phyloP scores from a whole-genome alignment of 495 filamentous ascomycete genomes.

The Eremomyces bilateralis region DNA sequence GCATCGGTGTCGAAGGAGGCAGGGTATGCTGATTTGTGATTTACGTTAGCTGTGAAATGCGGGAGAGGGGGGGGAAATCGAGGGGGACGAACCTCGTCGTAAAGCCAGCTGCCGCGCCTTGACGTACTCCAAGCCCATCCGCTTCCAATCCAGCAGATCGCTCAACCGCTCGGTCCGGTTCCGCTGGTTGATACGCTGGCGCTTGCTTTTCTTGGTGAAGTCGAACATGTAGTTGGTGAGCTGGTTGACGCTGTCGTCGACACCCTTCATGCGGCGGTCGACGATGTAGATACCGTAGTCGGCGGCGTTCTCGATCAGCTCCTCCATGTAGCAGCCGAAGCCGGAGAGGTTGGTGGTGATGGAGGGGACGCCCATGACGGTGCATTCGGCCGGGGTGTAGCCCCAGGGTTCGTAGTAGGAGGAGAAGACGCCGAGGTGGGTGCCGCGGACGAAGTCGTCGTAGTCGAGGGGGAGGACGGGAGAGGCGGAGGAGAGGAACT shows the following conservation, averaged over 20 bases:
- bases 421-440: slow-evolving; percentile 82
- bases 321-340: slow-evolving; percentile 99
- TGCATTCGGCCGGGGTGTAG: slow-evolving; percentile 95
- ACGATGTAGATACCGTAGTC: slow-evolving; percentile 99
- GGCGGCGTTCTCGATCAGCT: slow-evolving; percentile 89
- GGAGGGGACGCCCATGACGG: slow-evolving; percentile 95
- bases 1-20: slow-evolving; percentile 52
- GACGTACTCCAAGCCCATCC: slow-evolving; percentile 98
- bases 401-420: slow-evolving; percentile 99
- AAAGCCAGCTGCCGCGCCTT: slow-evolving; percentile 89
- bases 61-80: too few relatives aligned
- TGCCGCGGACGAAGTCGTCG: slow-evolving; percentile 94
- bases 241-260: slow-evolving; percentile 94
- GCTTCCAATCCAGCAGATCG: slow-evolving; percentile 93
- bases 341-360: slow-evolving; percentile 97
- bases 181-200: slow-evolving; percentile 93
- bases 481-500: slow-evolving; percentile 89
- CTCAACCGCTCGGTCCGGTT: slow-evolving; percentile 93
- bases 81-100: slow-evolving; percentile 40
- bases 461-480: slow-evolving; percentile 91
- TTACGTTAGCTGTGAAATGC: not conserved
- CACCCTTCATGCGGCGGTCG: slow-evolving; percentile 82
- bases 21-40: slow-evolving; percentile 43
- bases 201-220: slow-evolving; percentile 78
- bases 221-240: slow-evolving; percentile 85